These are phyloP conservation scores for Penicillium dipodomyicola DNA, from an alignment of 495 filamentous ascomycete species.

Conservation along the genomic window DNA sequence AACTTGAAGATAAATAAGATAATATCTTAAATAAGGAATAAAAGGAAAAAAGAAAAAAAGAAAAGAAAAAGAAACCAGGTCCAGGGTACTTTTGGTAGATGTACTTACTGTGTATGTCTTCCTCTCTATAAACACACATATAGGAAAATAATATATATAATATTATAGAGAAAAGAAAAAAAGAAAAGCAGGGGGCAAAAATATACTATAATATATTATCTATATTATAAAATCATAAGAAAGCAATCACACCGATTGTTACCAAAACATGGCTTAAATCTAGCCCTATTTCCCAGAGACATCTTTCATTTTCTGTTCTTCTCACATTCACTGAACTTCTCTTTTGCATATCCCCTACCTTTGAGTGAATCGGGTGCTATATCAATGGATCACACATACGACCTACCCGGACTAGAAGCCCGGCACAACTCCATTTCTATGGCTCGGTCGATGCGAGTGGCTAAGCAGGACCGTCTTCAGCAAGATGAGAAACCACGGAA, in stretches of 20 bases:
- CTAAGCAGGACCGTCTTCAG: constrained; percentile 32
- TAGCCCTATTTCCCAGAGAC: constrained; percentile 29
- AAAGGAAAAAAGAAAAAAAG: constrained; percentile 7
- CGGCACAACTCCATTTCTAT: constrained; percentile 25
- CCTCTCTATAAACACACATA: not conserved
- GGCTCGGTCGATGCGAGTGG: constrained; percentile 28
- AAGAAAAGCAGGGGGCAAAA: constrained; percentile 11
- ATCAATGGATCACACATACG: constrained; percentile 39
- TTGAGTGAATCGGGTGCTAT: constrained; percentile 1
- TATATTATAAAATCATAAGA: not conserved
- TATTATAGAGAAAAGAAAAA: not conserved
- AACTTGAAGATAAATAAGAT: constrained; percentile 2
- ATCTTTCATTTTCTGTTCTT: constrained; percentile 18
- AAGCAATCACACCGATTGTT: constrained; percentile 30
- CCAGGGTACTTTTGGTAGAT: constrained; percentile 8
- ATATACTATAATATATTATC: not conserved
- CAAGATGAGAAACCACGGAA: constrained; percentile 37
- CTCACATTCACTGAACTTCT: not conserved
- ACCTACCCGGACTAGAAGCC: constrained; percentile 24
- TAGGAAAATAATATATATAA: constrained; percentile 1
- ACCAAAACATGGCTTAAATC: constrained; percentile 32
- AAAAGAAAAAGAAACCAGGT: constrained; percentile 4
- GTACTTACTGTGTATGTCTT: constrained; percentile 2
- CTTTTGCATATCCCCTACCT: not conserved
- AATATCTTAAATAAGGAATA: constrained; percentile 3